Base-by-base conservation (phyloP, 257 asterid species). In the Scutellaria barbata region DNA sequence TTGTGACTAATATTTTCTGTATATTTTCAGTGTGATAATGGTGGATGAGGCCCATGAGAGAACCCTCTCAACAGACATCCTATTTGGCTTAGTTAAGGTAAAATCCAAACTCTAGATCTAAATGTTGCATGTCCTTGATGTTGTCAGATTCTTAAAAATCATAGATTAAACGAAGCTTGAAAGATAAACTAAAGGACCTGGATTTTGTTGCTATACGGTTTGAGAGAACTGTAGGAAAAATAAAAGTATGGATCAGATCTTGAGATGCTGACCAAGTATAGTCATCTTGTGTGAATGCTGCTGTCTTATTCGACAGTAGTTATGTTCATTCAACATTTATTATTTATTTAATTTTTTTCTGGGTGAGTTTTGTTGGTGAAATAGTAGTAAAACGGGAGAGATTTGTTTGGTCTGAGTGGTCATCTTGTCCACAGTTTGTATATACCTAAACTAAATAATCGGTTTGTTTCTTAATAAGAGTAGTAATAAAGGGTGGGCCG, bases 11-110 rank as follows among this genome's bases (percentile, higher is more conserved):
- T 68, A 54, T 48, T 42, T 63, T 10, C 43, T 42, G 14, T 73
- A 63, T 71, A 42, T 63, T 66, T 81, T 67, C 84, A 93, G 98
- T 85, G 98, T 95, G 50, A 81, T 92, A 62, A 92, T 95, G 96
- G 95, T 95, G 69, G 99, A 92, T 58, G 99, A 95, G 87, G 99
- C 99, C 63, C 99, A 89, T 22, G 99, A 92, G 77, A 87, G 98
- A 73, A 92, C 98, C 7, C 81, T 95, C 20, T 95, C 98, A 10
- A 95, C 98, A 1, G 98, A 95, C 59, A 84, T 95, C 47, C 84
- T 95, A 42, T 95, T 95, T 82, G 99, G 96, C 66, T 85, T 95
- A 79, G 96, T 95, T 63, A 93, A 93, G 90, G 97, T 76, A 80
- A 80, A 74, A 53, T 48, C 18, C 41, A 39, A 40, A 11, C 56